A percentile compares a stretch with the other conserved stretches of the same genome.
phyloP scores from a whole-genome alignment of 441 rosid species.

The Brassica hybrid region DNA sequence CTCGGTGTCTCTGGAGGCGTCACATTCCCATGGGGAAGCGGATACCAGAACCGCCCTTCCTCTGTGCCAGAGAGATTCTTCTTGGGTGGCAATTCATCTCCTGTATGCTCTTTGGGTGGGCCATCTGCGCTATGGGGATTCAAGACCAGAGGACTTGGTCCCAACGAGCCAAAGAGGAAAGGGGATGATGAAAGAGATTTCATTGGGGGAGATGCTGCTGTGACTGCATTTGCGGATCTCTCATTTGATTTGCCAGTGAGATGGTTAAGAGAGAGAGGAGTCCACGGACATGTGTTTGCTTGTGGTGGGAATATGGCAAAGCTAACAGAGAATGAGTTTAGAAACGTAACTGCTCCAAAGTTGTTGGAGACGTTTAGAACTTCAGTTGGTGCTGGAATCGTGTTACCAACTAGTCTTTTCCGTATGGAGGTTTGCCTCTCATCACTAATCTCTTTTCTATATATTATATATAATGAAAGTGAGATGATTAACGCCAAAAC shows the following conservation, averaged over 20 bases:
- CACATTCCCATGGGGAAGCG: slow-evolving; percentile 79
- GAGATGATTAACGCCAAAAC: neutral
- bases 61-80: slow-evolving; percentile 87
- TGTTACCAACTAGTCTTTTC: slow-evolving; percentile 74
- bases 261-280: slow-evolving; percentile 82
- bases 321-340: slow-evolving; percentile 71
- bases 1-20: slow-evolving; percentile 78
- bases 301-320: slow-evolving; percentile 80
- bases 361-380: slow-evolving; percentile 67
- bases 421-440: slow-evolving; percentile 79
- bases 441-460: slow-evolving; percentile 10
- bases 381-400: slow-evolving; percentile 84
- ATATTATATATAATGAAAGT: slow-evolving; percentile 13
- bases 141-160: slow-evolving; percentile 74
- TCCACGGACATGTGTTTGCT: slow-evolving; percentile 86
- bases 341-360: slow-evolving; percentile 54
- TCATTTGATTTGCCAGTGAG: slow-evolving; percentile 87
- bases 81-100: slow-evolving; percentile 89
- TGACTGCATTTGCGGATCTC: slow-evolving; percentile 83
- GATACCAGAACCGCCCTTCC: slow-evolving; percentile 55
- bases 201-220: slow-evolving; percentile 60
- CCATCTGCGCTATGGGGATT: slow-evolving; percentile 88
- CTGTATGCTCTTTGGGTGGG: slow-evolving; percentile 48
- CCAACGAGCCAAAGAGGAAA: slow-evolving; percentile 72
- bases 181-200: slow-evolving; percentile 62